Base-by-base conservation (phyloP, 73 alveolate species). In the Blepharisma japonicum region DNA sequence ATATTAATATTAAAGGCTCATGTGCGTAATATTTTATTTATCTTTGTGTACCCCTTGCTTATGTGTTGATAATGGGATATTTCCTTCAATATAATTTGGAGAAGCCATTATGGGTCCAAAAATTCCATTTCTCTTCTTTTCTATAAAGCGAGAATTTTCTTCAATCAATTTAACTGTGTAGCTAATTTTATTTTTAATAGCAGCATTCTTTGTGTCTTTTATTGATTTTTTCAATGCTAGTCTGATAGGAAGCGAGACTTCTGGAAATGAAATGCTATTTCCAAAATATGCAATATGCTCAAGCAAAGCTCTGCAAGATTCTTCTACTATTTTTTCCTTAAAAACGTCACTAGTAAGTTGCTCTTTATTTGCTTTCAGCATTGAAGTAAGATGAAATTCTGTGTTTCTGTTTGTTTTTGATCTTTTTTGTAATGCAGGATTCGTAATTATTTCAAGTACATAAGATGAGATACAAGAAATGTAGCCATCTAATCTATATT, bases 271-370 rank as follows among this genome's bases (percentile, higher is more conserved):
- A 18, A 25, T 11, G 18, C 14, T 9, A 14, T 61, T 14, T 14
- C 47, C 14, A 61, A 61, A 8, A 8, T n/a, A 14, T 14, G 74
- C 38, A 61, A 61, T 14, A 61, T 61, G 74, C 23, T 61, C 74
- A 61, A 61, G 14, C 2, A 61, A 25, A 61, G 47, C 14, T 61
- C 23, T 39, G 23, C 49, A 18, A 9, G 50, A 14, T 25, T 61
- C 74, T 8, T 61, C 74, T 14, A 61, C 5, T 14, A 61, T 8
- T 61, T 61, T n/a, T 61, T 61, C 74, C 23, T 39, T 14, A 61
- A 14, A 61, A n/a, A 61, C 18, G n/a, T 61, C 47, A 9, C 47
- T 14, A 61, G 46, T 11, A 2, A 18, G 74, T 5, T 61, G 74
- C 18, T 61, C 74, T 25, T 61, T 61, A 61, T 39, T 61, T 20